phyloP scores from a whole-genome alignment of 2,329 filamentous ascomycete species.

The Aspergillus quadricinctus region DNA sequence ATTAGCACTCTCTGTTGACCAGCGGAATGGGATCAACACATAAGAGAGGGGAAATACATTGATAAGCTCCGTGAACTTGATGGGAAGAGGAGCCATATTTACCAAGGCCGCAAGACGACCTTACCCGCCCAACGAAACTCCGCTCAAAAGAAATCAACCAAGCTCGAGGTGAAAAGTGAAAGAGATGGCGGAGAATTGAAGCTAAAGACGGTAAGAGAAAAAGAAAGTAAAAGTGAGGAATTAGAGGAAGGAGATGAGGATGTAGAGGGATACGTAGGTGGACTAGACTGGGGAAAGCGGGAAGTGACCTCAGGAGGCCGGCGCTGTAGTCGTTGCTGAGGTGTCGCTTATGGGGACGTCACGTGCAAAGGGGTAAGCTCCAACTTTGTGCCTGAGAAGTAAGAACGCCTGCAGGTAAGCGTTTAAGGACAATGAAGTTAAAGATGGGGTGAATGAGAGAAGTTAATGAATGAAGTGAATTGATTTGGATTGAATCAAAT shows the following conservation, averaged over 20 bases:
- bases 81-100: constrained; percentile 66
- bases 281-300: constrained; percentile 28
- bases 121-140: constrained; percentile 40
- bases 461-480: neutral
- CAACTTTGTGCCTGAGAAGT: constrained; percentile 11
- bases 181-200: constrained; percentile 9
- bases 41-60: constrained; percentile 55
- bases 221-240: constrained; percentile 8
- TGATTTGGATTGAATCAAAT: neutral
- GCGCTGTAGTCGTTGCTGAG: constrained; percentile 35
- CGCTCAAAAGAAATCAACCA: constrained; percentile 28
- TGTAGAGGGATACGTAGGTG: constrained; percentile 9
- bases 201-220: constrained; percentile 17
- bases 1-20: constrained; percentile 26
- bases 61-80: constrained; percentile 89
- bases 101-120: constrained; percentile 40
- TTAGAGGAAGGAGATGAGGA: constrained; percentile 15
- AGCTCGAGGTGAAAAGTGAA: constrained; percentile 14
- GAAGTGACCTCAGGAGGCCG: constrained; percentile 40
- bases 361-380: constrained; percentile 27
- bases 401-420: neutral
- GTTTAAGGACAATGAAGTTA: neutral
- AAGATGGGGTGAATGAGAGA: neutral
- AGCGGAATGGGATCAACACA: neutral
- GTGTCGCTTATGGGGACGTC: constrained; percentile 35